A percentile compares a stretch with the other conserved stretches of the same genome.
phyloP scores from a whole-genome alignment of 306 rosid genomes.

The Vicia faba region DNA sequence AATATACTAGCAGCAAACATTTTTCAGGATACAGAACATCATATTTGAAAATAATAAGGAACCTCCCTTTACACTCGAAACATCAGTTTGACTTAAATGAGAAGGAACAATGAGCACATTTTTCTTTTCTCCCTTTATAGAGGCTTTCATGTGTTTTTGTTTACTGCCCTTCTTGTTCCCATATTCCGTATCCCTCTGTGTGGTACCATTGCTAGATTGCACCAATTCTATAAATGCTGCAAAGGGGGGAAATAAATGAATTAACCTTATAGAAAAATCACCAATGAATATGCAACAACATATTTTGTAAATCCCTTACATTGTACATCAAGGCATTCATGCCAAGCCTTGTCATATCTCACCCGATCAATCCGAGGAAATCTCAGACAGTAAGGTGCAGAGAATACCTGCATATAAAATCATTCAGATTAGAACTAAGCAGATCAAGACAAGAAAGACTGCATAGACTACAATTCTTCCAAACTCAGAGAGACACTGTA shows the following conservation, averaged over 20 bases:
- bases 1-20: no score
- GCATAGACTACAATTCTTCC: conserved; percentile 21
- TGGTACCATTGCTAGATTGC: conserved; percentile 82
- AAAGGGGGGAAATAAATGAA: conserved; percentile 28
- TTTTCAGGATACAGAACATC: conserved; percentile 90
- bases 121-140: conserved; percentile 60
- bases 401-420: conserved; percentile 67
- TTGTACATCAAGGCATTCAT: conserved; percentile 94
- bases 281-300: conserved; percentile 35
- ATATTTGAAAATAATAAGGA: conserved; percentile 73
- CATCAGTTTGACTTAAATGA: conserved; percentile 87
- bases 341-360: conserved; percentile 92
- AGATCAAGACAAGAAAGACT: conserved; percentile 34
- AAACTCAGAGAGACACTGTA: conserved; percentile 21
- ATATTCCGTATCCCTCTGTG: conserved; percentile 56
- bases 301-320: conserved; percentile 54
- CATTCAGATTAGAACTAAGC: conserved; percentile 31
- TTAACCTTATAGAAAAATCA: conserved; percentile 27
- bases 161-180: conserved; percentile 55
- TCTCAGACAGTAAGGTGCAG: conserved; percentile 90
- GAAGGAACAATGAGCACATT: conserved; percentile 71
- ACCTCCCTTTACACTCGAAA: conserved; percentile 74
- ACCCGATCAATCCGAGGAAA: conserved; percentile 95
- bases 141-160: conserved; percentile 52
- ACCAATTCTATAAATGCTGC: conserved; percentile 95